A percentile compares a stretch with the other conserved stretches of the same genome.
Evolutionary conservation across 768 basidiomycete species (phyloP).

Genomic region (Cystobasidium onofrii): DNA sequence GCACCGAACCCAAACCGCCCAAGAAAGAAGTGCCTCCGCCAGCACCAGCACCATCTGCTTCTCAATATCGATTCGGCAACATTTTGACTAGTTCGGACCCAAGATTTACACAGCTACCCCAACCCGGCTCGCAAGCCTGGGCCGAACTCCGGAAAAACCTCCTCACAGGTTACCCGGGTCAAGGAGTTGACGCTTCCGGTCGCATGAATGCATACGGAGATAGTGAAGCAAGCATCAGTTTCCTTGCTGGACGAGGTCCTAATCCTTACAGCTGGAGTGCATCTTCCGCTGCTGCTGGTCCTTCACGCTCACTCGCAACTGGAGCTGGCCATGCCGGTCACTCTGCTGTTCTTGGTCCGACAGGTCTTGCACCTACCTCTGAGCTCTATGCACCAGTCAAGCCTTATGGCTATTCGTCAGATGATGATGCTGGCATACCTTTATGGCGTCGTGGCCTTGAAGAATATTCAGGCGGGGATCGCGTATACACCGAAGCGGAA

Average conservation of each 20-base stretch:
- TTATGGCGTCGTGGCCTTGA: not conserved
- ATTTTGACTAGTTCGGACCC: no score
- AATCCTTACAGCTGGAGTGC: not conserved
- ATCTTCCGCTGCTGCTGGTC: not conserved
- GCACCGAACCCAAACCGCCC: no score
- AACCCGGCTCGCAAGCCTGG: no score
- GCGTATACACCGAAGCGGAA: not conserved
- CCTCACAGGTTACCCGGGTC: no score
- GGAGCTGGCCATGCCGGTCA: not conserved
- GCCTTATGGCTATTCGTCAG: no score
- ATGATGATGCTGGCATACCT: no score
- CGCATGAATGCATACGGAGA: not conserved
- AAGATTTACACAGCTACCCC: no score
- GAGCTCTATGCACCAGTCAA: not conserved
- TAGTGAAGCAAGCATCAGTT: not conserved
- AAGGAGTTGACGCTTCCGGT: no score
- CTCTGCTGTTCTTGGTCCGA: not conserved
- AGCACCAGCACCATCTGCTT: not conserved
- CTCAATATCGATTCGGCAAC: no score
- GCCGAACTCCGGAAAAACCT: no score
- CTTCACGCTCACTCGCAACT: not conserved
- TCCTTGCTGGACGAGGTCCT: not conserved
- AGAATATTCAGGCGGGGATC: not conserved
- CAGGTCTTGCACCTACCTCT: not conserved
- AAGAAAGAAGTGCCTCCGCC: no score